A percentile compares a stretch with the other conserved stretches of the same genome.
Conservation (phyloP, 2,329 filamentous ascomycete genomes). For the Fusarium anthophilum region DNA sequence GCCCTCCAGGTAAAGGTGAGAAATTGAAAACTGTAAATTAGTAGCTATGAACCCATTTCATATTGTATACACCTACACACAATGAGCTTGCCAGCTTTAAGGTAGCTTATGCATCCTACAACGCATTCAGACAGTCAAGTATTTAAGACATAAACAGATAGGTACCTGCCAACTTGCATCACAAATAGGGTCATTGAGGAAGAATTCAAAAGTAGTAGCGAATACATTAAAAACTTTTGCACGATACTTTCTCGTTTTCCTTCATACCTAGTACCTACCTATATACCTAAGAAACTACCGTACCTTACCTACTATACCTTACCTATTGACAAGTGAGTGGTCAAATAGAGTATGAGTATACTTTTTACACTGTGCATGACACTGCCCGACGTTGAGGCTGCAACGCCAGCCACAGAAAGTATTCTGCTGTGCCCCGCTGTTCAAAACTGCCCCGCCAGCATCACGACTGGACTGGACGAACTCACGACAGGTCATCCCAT, state of each 20-base stretch:
- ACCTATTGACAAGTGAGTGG: background rate
- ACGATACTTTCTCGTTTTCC: background rate
- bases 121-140: background rate
- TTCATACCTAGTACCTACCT: background rate
- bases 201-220: background rate
- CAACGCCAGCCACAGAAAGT: constrained; percentile 33
- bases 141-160: background rate
- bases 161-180: background rate
- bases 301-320: no score
- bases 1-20: background rate
- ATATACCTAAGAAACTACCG: no score
- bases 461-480: constrained; percentile 17
- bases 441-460: constrained; percentile 45
- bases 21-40: background rate
- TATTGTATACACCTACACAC: background rate
- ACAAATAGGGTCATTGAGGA: background rate
- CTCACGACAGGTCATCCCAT: constrained; percentile 32
- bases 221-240: background rate
- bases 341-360: background rate
- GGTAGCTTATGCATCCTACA: background rate
- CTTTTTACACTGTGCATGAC: background rate
- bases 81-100: background rate
- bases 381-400: constrained; percentile 23
- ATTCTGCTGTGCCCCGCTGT: constrained; percentile 38
- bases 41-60: background rate